phyloP scores from a whole-genome alignment of 192 early-diverging fungal genomes.

The Mortierella antarctica region DNA sequence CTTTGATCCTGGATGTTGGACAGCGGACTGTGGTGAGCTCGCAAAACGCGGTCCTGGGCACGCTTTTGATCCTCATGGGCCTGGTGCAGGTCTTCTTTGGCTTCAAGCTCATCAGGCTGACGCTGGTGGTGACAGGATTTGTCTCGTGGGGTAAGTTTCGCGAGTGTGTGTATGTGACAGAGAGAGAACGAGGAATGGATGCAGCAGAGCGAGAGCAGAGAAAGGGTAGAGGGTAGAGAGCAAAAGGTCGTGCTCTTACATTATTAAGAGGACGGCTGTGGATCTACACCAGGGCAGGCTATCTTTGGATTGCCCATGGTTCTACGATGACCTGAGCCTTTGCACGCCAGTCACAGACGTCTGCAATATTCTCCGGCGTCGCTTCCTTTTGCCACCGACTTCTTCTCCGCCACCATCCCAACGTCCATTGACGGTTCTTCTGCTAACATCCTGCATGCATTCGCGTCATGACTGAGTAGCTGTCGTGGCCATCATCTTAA shows the following conservation, averaged over 20 bases:
- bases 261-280: background rate
- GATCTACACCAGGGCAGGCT: background rate
- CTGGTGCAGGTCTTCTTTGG: slow-evolving; percentile 37
- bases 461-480: slow-evolving; percentile 8
- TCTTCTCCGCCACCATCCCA: background rate
- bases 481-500: slow-evolving; percentile 16
- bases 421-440: background rate
- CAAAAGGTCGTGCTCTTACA: background rate
- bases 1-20: slow-evolving; percentile 35
- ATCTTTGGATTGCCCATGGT: slow-evolving; percentile 1
- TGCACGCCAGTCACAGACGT: background rate
- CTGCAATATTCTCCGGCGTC: background rate
- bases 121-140: slow-evolving; percentile 32
- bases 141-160: slow-evolving; percentile 39
- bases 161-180: too few species aligned
- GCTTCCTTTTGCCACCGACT: background rate
- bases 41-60: slow-evolving; percentile 23
- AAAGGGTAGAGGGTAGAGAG: background rate
- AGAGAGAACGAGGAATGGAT: background rate
- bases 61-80: slow-evolving; percentile 15
- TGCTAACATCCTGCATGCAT: too few species aligned
- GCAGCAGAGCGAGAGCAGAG: background rate
- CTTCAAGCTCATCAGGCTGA: slow-evolving; percentile 40
- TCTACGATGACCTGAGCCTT: too few species aligned
- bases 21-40: slow-evolving; percentile 19